Percentiles rank a stretch among this genome's conserved stretches.
Evolutionary conservation across 495 filamentous ascomycete species (phyloP).

Genomic region (Cercophora scortea): DNA sequence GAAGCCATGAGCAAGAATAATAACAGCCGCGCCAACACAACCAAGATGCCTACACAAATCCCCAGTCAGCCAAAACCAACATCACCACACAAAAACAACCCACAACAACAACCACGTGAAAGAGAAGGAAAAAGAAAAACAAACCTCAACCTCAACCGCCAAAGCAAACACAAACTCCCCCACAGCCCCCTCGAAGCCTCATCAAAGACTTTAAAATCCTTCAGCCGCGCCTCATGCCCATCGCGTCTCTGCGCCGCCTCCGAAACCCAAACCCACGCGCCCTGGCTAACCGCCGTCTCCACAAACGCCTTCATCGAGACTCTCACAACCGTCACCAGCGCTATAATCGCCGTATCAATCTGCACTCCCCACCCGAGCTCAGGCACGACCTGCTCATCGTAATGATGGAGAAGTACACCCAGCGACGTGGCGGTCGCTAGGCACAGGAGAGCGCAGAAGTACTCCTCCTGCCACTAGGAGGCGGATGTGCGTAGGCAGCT

Average conservation of each 20-base stretch:
- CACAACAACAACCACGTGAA: too few species aligned
- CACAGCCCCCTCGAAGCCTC: slow-evolving; percentile 26
- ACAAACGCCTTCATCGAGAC: slow-evolving; percentile 25
- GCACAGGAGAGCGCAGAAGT: slow-evolving; percentile 22
- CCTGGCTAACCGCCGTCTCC: slow-evolving; percentile 26
- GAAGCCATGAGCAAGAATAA: slow-evolving; percentile 26
- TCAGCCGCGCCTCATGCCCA: slow-evolving; percentile 16
- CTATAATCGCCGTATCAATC: slow-evolving; percentile 24
- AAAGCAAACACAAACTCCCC: slow-evolving; percentile 24
- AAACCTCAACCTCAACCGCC: slow-evolving; percentile 22
- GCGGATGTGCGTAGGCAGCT: slow-evolving; percentile 6
- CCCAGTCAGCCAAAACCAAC: too few species aligned
- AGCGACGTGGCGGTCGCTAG: slow-evolving; percentile 15
- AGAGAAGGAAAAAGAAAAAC: background rate
- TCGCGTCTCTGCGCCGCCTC: slow-evolving; percentile 19
- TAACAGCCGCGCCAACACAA: slow-evolving; percentile 27
- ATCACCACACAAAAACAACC: too few species aligned
- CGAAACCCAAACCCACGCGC: slow-evolving; percentile 31
- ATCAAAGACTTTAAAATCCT: slow-evolving; percentile 31
- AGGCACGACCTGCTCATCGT: slow-evolving; percentile 22
- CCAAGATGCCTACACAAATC: slow-evolving; percentile 19
- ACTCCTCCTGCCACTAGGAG: slow-evolving; percentile 28
- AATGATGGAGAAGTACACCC: slow-evolving; percentile 14
- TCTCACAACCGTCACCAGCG: slow-evolving; percentile 25
- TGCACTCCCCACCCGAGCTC: slow-evolving; percentile 16